These are phyloP conservation scores for Kregervanrija pseudodelftensis DNA, from an alignment of 805 yeast genomes.

Conservation along the genomic window DNA sequence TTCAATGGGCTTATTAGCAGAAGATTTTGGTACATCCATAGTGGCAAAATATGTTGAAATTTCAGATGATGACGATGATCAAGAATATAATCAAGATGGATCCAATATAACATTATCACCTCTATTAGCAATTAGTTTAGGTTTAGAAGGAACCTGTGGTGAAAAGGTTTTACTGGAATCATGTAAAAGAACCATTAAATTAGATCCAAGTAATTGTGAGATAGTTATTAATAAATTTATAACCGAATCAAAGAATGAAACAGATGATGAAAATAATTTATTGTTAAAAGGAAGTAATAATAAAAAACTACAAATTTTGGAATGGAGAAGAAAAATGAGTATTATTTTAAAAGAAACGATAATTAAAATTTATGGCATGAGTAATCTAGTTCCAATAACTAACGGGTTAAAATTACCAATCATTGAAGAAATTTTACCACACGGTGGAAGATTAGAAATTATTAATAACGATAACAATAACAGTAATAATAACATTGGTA, in stretches of 20 bases:
- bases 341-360: constrained; percentile 12
- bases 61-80: constrained; percentile 3
- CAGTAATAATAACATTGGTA: constrained; percentile 6
- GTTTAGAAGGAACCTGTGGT: constrained; percentile 44
- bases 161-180: constrained; percentile 43
- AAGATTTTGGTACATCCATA: constrained; percentile 6
- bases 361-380: neutral
- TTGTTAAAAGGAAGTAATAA: neutral
- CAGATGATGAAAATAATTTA: constrained; percentile 1
- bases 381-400: constrained; percentile 34
- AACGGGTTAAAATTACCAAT: constrained; percentile 48
- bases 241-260: constrained; percentile 32
- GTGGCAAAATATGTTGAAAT: constrained; percentile 8
- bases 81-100: constrained; percentile 5
- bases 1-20: constrained; percentile 9
- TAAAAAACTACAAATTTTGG: constrained; percentile 16
- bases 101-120: constrained; percentile 5
- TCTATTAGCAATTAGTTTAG: constrained; percentile 46
- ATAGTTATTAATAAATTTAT: constrained; percentile 45
- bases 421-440: constrained; percentile 36
- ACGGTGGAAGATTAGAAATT: constrained; percentile 50
- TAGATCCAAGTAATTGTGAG: constrained; percentile 5
- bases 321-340: constrained; percentile 15
- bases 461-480: neutral
- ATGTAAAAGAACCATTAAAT: constrained; percentile 4